Conservation (phyloP, 805 yeast species). For the Schizosaccharomyces octosporus region DNA sequence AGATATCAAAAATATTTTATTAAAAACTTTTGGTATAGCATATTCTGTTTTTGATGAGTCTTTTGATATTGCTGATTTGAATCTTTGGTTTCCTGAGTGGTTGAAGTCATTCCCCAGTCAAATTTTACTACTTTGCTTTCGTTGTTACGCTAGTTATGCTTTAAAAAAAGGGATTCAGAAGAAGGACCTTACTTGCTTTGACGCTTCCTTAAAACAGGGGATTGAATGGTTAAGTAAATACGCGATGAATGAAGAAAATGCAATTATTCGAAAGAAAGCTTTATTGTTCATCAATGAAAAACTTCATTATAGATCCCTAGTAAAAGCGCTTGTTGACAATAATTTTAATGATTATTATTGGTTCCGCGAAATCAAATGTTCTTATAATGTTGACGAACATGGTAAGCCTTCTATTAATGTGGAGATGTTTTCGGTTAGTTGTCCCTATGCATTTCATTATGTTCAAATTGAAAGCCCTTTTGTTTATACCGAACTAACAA, state of each 20-base stretch:
- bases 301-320: not conserved
- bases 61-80: not conserved
- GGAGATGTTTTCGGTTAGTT: conserved; percentile 25
- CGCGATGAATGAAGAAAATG: not conserved
- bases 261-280: not conserved
- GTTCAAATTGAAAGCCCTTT: conserved; percentile 48
- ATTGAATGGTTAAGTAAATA: not conserved
- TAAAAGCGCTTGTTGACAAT: not conserved
- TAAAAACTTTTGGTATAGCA: not conserved
- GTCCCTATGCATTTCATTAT: conserved; percentile 59
- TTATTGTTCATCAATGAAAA: not conserved
- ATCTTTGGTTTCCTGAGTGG: not conserved
- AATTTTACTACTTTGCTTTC: not conserved
- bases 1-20: not conserved
- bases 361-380: not conserved
- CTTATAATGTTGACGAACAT: not conserved
- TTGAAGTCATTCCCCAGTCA: not conserved
- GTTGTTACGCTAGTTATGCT: not conserved
- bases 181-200: not conserved
- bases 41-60: not conserved
- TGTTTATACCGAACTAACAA: conserved; percentile 53
- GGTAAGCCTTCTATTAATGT: conserved; percentile 18
- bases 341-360: not conserved
- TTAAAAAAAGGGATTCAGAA: not conserved
- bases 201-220: not conserved